These are phyloP conservation scores for Clitoria ternatea DNA, from an alignment of 306 rosid species.

Conservation along the genomic window DNA sequence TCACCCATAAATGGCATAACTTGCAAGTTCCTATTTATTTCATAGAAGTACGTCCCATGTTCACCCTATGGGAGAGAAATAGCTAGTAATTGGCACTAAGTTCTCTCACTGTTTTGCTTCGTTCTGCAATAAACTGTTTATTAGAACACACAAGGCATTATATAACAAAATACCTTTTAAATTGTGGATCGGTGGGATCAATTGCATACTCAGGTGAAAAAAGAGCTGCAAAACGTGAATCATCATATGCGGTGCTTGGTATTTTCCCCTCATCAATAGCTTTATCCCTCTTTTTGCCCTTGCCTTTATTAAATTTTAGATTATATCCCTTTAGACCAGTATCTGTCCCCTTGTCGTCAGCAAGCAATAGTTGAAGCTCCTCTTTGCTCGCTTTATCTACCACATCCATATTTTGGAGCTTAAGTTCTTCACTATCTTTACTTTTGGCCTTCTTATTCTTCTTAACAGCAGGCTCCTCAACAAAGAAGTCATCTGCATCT, in stretches of 20 bases:
- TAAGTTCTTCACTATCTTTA: constrained; percentile 30
- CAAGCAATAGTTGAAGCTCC: constrained; percentile 91
- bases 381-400: constrained; percentile 59
- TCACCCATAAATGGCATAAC: neutral
- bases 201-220: constrained; percentile 53
- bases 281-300: constrained; percentile 58
- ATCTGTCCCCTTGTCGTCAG: constrained; percentile 66
- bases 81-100: neutral
- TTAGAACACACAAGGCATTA: neutral
- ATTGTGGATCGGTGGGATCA: constrained; percentile 90
- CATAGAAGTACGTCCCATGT: neutral
- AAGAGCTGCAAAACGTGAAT: constrained; percentile 76
- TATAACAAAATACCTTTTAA: constrained; percentile 63
- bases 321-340: constrained; percentile 64
- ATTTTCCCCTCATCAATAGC: constrained; percentile 58
- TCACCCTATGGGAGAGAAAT: neutral
- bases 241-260: constrained; percentile 54
- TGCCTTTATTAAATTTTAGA: constrained; percentile 57
- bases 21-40: neutral
- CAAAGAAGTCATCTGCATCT: constrained; percentile 69
- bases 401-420: constrained; percentile 30
- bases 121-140: neutral
- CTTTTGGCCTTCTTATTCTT: constrained; percentile 40
- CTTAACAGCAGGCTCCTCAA: constrained; percentile 63
- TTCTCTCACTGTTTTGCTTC: neutral